Evolutionary conservation across 805 yeast genomes (phyloP).

Genomic region (Phaffomyces opuntiae): DNA sequence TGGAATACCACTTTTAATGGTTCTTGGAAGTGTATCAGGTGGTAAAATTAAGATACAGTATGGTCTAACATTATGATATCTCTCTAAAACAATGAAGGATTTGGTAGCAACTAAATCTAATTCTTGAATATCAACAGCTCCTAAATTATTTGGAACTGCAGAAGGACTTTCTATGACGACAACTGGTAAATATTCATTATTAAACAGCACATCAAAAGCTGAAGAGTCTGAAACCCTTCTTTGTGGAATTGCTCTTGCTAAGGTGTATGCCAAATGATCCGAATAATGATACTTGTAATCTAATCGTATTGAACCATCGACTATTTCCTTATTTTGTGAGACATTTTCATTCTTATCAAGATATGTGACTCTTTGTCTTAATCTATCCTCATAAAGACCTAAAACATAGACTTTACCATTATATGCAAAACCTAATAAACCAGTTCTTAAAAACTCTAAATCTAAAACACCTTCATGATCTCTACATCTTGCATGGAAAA

Average conservation of each 20-base stretch:
- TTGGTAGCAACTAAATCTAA: slow-evolving; percentile 44
- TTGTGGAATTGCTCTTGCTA: slow-evolving; percentile 61
- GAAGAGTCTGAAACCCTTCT: slow-evolving; percentile 84
- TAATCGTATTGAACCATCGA: slow-evolving; percentile 1
- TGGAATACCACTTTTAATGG: slow-evolving; percentile 75
- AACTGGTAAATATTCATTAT: slow-evolving; percentile 71
- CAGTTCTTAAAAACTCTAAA: slow-evolving; percentile 82
- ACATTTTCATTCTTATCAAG: slow-evolving; percentile 32
- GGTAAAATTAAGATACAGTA: slow-evolving; percentile 79
- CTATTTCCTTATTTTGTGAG: slow-evolving; percentile 17
- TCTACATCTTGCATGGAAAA: slow-evolving; percentile 76
- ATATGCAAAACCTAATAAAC: slow-evolving; percentile 80
- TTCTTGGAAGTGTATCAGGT: slow-evolving; percentile 76
- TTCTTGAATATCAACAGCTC: slow-evolving; percentile 29
- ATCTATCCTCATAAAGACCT: slow-evolving; percentile 87
- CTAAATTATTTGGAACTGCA: slow-evolving; percentile 29
- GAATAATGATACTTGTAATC: slow-evolving; percentile 68
- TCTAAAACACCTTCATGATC: slow-evolving; percentile 66
- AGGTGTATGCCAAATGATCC: slow-evolving; percentile 77
- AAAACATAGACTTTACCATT: slow-evolving; percentile 83
- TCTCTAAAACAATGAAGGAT: slow-evolving; percentile 38
- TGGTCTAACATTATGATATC: slow-evolving; percentile 66
- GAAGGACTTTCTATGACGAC: slow-evolving; percentile 73
- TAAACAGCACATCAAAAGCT: slow-evolving; percentile 77
- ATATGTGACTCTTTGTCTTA: slow-evolving; percentile 70